A percentile compares a stretch with the other conserved stretches of the same genome.
Conservation (phyloP, 2,329 filamentous ascomycete species). For the Fusarium concolor region DNA sequence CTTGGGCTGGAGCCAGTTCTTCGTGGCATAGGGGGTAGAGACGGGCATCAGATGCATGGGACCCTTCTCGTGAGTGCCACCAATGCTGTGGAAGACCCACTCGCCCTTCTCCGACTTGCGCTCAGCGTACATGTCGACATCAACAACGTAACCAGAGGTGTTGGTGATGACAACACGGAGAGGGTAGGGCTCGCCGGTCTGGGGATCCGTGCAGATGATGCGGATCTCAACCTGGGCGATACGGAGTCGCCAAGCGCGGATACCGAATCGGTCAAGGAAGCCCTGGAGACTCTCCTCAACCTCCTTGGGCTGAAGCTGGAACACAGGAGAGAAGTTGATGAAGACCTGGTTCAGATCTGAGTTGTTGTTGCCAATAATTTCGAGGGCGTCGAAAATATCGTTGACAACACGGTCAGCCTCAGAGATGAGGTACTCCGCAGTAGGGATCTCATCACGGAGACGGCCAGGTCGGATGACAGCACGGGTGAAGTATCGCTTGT, state of each 20-base stretch:
- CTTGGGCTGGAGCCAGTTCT: slow-evolving; percentile 99
- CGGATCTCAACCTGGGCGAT: slow-evolving; percentile 98
- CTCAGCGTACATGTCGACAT: slow-evolving; percentile 98
- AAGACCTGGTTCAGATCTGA: slow-evolving; percentile 99
- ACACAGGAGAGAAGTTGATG: slow-evolving; percentile 98
- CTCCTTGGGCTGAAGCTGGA: slow-evolving; percentile 89
- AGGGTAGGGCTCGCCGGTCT: slow-evolving; percentile 86
- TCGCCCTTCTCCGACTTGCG: slow-evolving; percentile 98
- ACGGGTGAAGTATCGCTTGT: slow-evolving; percentile 98
- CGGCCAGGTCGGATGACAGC: slow-evolving; percentile 94
- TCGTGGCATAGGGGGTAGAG: slow-evolving; percentile 92
- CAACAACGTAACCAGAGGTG: slow-evolving; percentile 96
- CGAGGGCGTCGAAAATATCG: slow-evolving; percentile 95
- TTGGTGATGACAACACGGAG: slow-evolving; percentile 97
- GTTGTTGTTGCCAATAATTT: slow-evolving; percentile 99
- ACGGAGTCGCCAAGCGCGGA: slow-evolving; percentile 94
- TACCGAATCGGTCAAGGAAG: slow-evolving; percentile 96
- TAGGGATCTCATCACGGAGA: slow-evolving; percentile 96
- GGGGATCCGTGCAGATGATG: slow-evolving; percentile 94
- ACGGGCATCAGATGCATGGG: slow-evolving; percentile 94
- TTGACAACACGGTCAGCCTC: slow-evolving; percentile 97
- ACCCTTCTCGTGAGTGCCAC: slow-evolving; percentile 93
- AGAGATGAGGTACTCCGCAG: slow-evolving; percentile 97
- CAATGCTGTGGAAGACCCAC: slow-evolving; percentile 98
- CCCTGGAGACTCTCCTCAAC: slow-evolving; percentile 93